Evolutionary conservation across 164 flowering plant species (phyloP).

Genomic region (Piper betle): DNA sequence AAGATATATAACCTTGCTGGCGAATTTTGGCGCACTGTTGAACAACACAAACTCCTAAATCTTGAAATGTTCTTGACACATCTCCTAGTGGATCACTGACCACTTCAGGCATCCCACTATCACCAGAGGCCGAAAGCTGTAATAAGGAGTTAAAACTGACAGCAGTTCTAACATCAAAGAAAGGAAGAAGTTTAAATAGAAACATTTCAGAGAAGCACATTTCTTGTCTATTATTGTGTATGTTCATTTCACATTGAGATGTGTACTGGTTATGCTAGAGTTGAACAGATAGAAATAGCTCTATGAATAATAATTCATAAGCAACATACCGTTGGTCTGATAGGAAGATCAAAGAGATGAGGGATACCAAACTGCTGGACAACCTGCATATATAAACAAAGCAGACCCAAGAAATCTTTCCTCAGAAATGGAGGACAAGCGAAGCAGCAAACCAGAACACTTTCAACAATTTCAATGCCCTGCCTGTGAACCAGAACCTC

Average conservation of each 20-base stretch:
- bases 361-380: constrained; percentile 97
- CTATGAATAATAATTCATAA: background rate
- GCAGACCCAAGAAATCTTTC: background rate
- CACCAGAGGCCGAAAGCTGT: constrained; percentile 97
- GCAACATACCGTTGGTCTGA: constrained; percentile 72
- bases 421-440: background rate
- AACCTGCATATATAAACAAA: constrained; percentile 50
- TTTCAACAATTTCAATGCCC: constrained; percentile 9
- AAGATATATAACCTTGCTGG: constrained; percentile 58
- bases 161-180: background rate
- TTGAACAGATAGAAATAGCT: background rate
- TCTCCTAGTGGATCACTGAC: constrained; percentile 89
- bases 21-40: constrained; percentile 99
- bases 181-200: background rate
- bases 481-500: constrained; percentile 97
- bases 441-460: background rate
- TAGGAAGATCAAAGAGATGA: constrained; percentile 90
- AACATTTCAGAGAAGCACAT: background rate
- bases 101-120: constrained; percentile 92
- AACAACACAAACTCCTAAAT: constrained; percentile 92
- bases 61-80: constrained; percentile 72
- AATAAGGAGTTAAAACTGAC: background rate
- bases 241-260: too few relatives aligned
- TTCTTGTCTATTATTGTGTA: too few relatives aligned
- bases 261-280: too few relatives aligned